Conservation (phyloP, 2,329 filamentous ascomycete species). For the Dothideomycetes sp. region DNA sequence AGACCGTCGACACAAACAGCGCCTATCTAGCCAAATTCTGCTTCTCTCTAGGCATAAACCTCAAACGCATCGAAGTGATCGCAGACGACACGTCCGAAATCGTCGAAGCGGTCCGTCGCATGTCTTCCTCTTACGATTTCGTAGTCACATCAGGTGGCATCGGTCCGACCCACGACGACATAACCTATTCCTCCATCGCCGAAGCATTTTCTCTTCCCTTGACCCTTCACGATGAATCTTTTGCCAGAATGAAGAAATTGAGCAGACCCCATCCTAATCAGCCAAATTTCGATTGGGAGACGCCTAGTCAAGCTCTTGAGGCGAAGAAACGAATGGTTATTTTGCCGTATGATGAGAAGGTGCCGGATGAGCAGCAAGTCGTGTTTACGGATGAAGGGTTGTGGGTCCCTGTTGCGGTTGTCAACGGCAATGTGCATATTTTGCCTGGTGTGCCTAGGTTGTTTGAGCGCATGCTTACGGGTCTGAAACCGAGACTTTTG, state of each 20-base stretch:
- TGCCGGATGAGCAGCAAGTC: constrained; percentile 55
- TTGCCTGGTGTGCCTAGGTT: constrained; percentile 80
- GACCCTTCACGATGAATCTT: constrained; percentile 66
- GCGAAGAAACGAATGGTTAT: constrained; percentile 88
- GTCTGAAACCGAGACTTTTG: constrained; percentile 60
- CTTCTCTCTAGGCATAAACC: constrained; percentile 54
- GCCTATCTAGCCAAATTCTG: constrained; percentile 57
- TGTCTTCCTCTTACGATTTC: constrained; percentile 87
- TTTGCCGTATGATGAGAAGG: constrained; percentile 66
- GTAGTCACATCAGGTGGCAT: constrained; percentile 94
- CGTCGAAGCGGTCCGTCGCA: constrained; percentile 72
- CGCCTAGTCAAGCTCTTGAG: constrained; percentile 63
- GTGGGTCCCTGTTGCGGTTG: constrained; percentile 83
- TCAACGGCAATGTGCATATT: constrained; percentile 90
- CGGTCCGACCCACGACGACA: constrained; percentile 95
- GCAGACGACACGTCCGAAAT: constrained; percentile 88
- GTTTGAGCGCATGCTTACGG: constrained; percentile 70
- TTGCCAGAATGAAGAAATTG: constrained; percentile 72
- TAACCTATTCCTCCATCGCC: constrained; percentile 89
- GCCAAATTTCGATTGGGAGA: constrained; percentile 74
- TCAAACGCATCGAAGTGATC: constrained; percentile 87
- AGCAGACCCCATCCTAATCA: constrained; percentile 65
- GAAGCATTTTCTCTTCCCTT: constrained; percentile 75
- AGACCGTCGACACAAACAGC: constrained; percentile 60
- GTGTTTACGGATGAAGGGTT: constrained; percentile 71